Conservation (phyloP, 208 protist species). For the Herpetomonas samuelpessoai region DNA sequence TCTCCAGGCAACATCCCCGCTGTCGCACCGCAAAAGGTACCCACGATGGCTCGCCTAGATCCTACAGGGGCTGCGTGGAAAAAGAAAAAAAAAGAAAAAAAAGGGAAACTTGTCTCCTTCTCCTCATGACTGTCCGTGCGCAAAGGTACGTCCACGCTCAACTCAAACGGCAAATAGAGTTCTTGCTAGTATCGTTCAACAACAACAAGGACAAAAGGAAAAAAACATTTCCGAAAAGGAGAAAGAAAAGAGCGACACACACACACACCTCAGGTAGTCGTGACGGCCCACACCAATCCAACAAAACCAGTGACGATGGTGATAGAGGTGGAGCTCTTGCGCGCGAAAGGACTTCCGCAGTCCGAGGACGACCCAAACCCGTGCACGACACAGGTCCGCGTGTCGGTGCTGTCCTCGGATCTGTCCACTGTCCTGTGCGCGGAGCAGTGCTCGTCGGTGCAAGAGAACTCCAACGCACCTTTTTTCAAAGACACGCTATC, state of each 20-base stretch:
- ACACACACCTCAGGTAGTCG: too few relatives aligned
- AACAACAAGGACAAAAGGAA: not conserved
- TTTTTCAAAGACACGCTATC: conserved; percentile 50
- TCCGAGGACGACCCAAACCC: conserved; percentile 59
- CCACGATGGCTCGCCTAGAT: not conserved
- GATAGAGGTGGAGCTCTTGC: conserved; percentile 42
- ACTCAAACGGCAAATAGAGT: too few relatives aligned
- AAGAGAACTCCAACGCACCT: conserved; percentile 51
- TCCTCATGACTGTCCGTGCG: too few relatives aligned
- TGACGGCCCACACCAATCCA: too few relatives aligned
- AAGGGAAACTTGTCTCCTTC: not conserved
- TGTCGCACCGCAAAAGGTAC: not conserved
- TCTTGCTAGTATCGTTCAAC: too few relatives aligned
- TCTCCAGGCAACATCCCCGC: not conserved
- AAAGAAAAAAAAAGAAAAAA: conserved; percentile 5
- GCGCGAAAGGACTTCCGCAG: conserved; percentile 50
- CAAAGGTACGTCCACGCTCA: too few relatives aligned
- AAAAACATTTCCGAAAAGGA: conserved; percentile 9
- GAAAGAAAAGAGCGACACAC: too few relatives aligned
- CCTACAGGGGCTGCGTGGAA: too few relatives aligned
- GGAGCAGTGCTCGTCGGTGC: conserved; percentile 30
- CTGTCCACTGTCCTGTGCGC: conserved; percentile 10
- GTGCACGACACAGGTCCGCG: conserved; percentile 39
- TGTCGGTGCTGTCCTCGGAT: conserved; percentile 14
- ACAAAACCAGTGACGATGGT: conserved; percentile 7